Conservation (phyloP, 129 eudicot genomes). For the Artemisia argyi region DNA sequence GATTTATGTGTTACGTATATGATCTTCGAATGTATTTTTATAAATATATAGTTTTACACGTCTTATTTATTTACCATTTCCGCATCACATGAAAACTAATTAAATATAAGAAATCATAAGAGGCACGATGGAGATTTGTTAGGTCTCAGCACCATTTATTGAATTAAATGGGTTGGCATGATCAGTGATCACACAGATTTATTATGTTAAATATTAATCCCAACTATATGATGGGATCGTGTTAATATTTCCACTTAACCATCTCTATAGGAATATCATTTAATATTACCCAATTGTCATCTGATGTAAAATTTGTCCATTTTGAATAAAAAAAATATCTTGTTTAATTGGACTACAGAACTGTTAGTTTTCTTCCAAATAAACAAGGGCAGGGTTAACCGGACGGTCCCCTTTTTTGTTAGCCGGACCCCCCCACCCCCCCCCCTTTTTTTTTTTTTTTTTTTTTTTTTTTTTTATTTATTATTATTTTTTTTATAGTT, state of each 20-base stretch:
- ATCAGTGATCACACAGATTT: not conserved
- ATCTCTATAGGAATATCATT: not conserved
- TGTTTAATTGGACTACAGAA: not conserved
- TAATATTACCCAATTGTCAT: too few species aligned
- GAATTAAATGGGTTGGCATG: constrained; percentile 13
- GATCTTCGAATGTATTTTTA: not conserved
- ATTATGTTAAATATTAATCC: constrained; percentile 11
- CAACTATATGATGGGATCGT: constrained; percentile 28
- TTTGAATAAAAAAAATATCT: not conserved
- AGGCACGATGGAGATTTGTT: constrained; percentile 28
- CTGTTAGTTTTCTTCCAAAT: too few species aligned
- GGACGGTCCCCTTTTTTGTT: too few species aligned
- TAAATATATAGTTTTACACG: not conserved
- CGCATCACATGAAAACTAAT: not conserved
- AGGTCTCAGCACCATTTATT: constrained; percentile 23
- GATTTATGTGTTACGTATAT: not conserved
- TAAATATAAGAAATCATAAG: not conserved
- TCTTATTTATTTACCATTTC: not conserved
- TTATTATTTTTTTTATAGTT: too few species aligned
- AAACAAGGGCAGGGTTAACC: too few species aligned
- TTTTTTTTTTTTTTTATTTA: too few species aligned
- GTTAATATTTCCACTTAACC: constrained; percentile 17
- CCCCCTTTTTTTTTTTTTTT: too few species aligned
- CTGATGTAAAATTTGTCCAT: too few species aligned
- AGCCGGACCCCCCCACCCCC: too few species aligned